Evolutionary conservation across 768 basidiomycete genomes (phyloP).

Genomic region (Serendipita sp.): DNA sequence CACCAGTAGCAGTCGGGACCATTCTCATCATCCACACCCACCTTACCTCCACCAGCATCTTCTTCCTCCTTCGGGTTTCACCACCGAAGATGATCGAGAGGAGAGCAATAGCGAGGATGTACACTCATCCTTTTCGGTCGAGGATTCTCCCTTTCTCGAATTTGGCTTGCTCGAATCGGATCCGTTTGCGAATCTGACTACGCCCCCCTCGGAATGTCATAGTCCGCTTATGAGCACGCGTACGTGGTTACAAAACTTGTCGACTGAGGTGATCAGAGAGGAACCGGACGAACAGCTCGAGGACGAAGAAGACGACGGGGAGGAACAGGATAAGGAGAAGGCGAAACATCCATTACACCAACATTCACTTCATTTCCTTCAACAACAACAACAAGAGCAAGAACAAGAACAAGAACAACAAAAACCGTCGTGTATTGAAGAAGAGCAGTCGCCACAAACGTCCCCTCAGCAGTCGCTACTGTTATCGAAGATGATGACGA

Average conservation of each 20-base stretch:
- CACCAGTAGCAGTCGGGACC: background rate
- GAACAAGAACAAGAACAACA: too few relatives aligned
- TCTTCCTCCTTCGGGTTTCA: background rate
- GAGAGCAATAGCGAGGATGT: background rate
- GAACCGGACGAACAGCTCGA: background rate
- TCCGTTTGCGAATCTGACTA: background rate
- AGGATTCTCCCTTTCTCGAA: background rate
- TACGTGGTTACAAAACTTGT: background rate
- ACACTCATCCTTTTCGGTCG: background rate
- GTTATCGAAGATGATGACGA: too few relatives aligned
- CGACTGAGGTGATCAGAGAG: background rate
- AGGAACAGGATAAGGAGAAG: background rate
- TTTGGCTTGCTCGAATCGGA: background rate
- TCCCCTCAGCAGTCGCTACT: background rate
- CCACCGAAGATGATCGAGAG: constrained; percentile 3
- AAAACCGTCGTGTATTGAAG: background rate
- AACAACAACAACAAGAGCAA: too few relatives aligned
- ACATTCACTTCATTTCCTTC: too few relatives aligned
- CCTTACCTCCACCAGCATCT: background rate
- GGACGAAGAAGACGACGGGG: background rate
- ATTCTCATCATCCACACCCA: background rate
- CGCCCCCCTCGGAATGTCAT: background rate
- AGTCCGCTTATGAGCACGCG: background rate
- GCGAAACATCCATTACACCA: background rate
- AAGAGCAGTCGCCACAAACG: background rate